These are phyloP conservation scores for Sordariomycetes sp. DNA, from an alignment of 2,329 filamentous ascomycete species.

Conservation along the genomic window DNA sequence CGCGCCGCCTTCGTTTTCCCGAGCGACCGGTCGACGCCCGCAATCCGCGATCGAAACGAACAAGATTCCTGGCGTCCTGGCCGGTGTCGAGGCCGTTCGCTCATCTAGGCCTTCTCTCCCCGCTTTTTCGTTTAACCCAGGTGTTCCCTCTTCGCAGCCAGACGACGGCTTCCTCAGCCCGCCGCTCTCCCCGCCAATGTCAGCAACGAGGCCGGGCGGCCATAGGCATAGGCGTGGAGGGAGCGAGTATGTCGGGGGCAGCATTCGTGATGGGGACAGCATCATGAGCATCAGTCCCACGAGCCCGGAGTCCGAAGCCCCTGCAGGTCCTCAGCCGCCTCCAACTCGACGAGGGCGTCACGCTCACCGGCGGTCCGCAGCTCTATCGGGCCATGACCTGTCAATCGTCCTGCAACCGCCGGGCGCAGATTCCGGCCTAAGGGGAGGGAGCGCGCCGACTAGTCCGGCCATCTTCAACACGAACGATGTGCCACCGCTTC, in stretches of 20 bases:
- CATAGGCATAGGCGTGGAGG: conserved; percentile 72
- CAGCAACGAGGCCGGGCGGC: conserved; percentile 39
- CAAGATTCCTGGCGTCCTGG: conserved; percentile 9
- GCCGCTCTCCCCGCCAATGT: conserved; percentile 42
- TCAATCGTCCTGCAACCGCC: conserved; percentile 55
- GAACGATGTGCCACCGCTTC: not conserved
- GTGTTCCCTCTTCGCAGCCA: conserved; percentile 24
- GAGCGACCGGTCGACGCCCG: conserved; percentile 38
- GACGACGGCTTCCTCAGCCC: conserved; percentile 36
- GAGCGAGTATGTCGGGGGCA: conserved; percentile 80
- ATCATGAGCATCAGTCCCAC: conserved; percentile 62
- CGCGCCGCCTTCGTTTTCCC: conserved; percentile 34
- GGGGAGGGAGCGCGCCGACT: conserved; percentile 4
- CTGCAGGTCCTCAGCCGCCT: conserved; percentile 41
- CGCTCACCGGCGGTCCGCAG: conserved; percentile 69
- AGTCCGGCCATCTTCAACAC: conserved; percentile 6
- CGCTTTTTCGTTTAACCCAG: conserved; percentile 46
- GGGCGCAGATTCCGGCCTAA: not conserved
- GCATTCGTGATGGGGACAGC: conserved; percentile 44
- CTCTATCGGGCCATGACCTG: conserved; percentile 77
- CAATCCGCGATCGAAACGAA: conserved; percentile 40
- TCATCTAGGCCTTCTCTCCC: conserved; percentile 29
- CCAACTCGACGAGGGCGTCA: conserved; percentile 53
- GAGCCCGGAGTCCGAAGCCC: conserved; percentile 45
- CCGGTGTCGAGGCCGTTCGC: not conserved